phyloP scores from a whole-genome alignment of 2,329 filamentous ascomycete species.

The Beauveria medogensis region DNA sequence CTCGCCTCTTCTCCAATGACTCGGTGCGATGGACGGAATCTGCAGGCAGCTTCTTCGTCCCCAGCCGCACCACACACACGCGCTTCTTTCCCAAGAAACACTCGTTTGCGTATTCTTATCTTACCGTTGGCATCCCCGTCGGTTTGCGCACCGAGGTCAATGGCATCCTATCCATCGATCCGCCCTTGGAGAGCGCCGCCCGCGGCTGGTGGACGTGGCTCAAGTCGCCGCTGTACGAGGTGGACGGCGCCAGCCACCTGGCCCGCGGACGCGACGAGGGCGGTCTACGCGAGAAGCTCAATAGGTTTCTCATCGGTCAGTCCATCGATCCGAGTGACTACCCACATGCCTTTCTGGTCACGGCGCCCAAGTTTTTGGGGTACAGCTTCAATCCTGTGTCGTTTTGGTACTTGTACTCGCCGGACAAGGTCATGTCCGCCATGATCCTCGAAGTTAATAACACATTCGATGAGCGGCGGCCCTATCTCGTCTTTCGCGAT shows the following conservation, averaged over 20 bases:
- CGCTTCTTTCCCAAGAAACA: slow-evolving; percentile 61
- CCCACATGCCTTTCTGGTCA: slow-evolving; percentile 62
- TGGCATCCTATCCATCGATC: slow-evolving; percentile 45
- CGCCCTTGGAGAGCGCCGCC: slow-evolving; percentile 9
- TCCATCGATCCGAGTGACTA: slow-evolving; percentile 51
- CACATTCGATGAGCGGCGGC: slow-evolving; percentile 61
- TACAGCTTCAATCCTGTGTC: slow-evolving; percentile 70
- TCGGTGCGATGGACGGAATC: slow-evolving; percentile 10
- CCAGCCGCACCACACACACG: slow-evolving; percentile 56
- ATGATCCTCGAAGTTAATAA: slow-evolving; percentile 71
- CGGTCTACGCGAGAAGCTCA: slow-evolving; percentile 56
- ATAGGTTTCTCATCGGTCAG: slow-evolving; percentile 47
- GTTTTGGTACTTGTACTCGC: slow-evolving; percentile 70
- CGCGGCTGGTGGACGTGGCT: slow-evolving; percentile 22
- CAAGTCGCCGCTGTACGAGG: slow-evolving; percentile 44
- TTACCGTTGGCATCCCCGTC: slow-evolving; percentile 1
- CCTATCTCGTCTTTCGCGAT: slow-evolving; percentile 23
- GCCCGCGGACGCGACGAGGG: slow-evolving; percentile 40
- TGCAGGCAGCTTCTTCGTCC: slow-evolving; percentile 48
- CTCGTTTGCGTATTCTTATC: slow-evolving; percentile 60
- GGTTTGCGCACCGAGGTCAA: slow-evolving; percentile 23
- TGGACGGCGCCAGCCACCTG: slow-evolving; percentile 55
- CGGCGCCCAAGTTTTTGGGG: slow-evolving; percentile 59
- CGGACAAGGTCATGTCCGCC: slow-evolving; percentile 46
- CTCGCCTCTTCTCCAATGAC: not conserved